Evolutionary conservation across 352 stramenopile species (phyloP), one percentile per base, ranked within the genome.

Genomic region (Blastocystis sp.): DNA sequence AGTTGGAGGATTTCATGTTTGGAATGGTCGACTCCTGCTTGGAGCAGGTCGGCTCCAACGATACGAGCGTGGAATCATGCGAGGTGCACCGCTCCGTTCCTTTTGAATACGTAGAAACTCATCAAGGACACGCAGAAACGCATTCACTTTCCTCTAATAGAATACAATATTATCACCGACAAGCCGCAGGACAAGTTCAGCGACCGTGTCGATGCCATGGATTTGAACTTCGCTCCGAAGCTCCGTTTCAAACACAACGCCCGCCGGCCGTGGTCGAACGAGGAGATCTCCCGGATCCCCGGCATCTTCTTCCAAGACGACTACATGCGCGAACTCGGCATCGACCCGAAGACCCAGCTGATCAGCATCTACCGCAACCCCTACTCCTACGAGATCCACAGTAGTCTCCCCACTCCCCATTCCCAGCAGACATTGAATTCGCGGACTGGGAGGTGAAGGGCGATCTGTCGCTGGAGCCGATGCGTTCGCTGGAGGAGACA

Each of bases 321-420:
- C 53, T 81, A 81, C 29, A 54, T 63, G 48, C 69, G 46, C 40
- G 69, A 81, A 42, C 46, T 81, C 7, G 69, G 69, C 36, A 81
- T 81, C 36, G 69, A 81, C 27, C 69, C 69, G 9, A 54, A 57
- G 24, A 81, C 69, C n/a, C 69, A 81, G 40, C 46, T 81, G n/a
- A 81, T 81, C 38, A 63, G 42, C 24, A 81, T 81, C 29, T 81
- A 81, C 40, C 69, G 69, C 16, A 81, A 81, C 40, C 69, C 69
- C n/a, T 81, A 81, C 36, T 81, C 69, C 9, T 81, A 81, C 34
- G 69, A 81, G 53, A 81, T 81, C 24, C 69, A 81, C 69, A 81
- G 69, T 81, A 34, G 2, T 36, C 18, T 32, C 63, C 11, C 3
- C 3, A 18, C 24, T 0, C 0, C 14, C 2, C 24, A 32, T 8